Percentiles rank a stretch among this genome's conserved stretches.
Evolutionary conservation across 495 filamentous ascomycete species (phyloP).

Genomic region (Sabuloglossum arenarium): DNA sequence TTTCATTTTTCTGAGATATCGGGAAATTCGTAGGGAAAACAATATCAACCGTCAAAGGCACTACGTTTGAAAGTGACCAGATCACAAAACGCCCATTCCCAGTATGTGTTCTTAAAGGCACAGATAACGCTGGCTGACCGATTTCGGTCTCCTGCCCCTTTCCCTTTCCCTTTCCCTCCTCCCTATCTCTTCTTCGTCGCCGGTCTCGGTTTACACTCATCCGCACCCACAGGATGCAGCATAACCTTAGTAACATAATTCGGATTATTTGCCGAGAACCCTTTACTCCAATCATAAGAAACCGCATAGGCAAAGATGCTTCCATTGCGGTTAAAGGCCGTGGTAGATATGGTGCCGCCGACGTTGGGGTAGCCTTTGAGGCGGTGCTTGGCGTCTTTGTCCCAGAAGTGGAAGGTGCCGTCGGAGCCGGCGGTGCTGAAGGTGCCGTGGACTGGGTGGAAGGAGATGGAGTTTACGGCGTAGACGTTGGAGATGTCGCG

Average conservation of each 20-base stretch:
- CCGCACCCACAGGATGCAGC: constrained; percentile 53
- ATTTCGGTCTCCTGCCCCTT: no score
- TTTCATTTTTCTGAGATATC: no score
- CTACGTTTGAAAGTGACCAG: no score
- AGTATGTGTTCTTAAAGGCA: no score
- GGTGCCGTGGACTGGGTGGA: constrained; percentile 71
- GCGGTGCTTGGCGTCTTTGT: constrained; percentile 71
- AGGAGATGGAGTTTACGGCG: constrained; percentile 73
- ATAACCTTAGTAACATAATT: constrained; percentile 64
- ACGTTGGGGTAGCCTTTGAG: constrained; percentile 77
- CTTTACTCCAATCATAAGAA: constrained; percentile 92
- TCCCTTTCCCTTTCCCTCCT: no score
- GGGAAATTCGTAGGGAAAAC: no score
- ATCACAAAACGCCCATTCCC: no score
- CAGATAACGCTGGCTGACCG: no score
- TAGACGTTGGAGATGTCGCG: constrained; percentile 60
- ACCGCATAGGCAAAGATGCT: constrained; percentile 77
- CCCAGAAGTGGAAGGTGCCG: constrained; percentile 30
- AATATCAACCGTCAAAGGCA: no score
- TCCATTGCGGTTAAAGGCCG: constrained; percentile 55
- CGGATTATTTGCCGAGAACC: constrained; percentile 49
- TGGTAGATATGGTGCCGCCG: constrained; percentile 58
- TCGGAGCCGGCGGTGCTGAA: constrained; percentile 82
- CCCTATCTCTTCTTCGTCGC: constrained; percentile 43
- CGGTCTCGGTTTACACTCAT: constrained; percentile 66